Evolutionary conservation across 192 early-diverging fungal genomes (phyloP).

Genomic region (Paraglomus occultum): DNA sequence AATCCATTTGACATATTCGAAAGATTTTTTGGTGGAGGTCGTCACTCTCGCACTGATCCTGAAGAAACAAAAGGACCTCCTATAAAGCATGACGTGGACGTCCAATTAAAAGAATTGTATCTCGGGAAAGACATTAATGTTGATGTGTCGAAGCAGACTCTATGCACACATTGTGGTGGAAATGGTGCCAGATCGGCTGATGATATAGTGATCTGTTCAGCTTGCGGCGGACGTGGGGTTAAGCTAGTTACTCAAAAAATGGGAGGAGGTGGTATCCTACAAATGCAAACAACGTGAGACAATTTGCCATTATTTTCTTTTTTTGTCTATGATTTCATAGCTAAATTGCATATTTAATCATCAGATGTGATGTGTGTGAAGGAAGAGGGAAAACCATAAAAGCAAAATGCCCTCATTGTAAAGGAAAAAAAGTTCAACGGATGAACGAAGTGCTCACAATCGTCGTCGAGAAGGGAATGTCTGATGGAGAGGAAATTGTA

Average conservation of each 20-base stretch:
- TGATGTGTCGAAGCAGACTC: constrained; percentile 91
- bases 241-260: constrained; percentile 81
- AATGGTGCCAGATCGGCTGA: constrained; percentile 82
- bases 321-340: background rate
- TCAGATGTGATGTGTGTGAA: constrained; percentile 80
- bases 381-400: constrained; percentile 88
- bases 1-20: constrained; percentile 99
- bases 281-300: constrained; percentile 77
- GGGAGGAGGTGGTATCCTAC: constrained; percentile 92
- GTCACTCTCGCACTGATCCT: constrained; percentile 48
- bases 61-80: constrained; percentile 83
- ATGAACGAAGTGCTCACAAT: constrained; percentile 79
- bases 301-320: constrained; percentile 28
- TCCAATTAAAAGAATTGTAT: constrained; percentile 92
- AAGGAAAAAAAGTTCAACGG: constrained; percentile 82
- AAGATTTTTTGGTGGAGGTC: constrained; percentile 77
- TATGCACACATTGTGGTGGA: constrained; percentile 92
- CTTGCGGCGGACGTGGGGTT: constrained; percentile 79
- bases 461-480: constrained; percentile 81
- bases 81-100: constrained; percentile 71
- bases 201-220: constrained; percentile 79
- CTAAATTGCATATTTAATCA: constrained; percentile 2
- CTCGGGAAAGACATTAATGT: constrained; percentile 79
- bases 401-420: constrained; percentile 77
- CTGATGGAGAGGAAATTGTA: constrained; percentile 64